phyloP scores from a whole-genome alignment of 306 rosid species.

The Gastrolobium bilobum region DNA sequence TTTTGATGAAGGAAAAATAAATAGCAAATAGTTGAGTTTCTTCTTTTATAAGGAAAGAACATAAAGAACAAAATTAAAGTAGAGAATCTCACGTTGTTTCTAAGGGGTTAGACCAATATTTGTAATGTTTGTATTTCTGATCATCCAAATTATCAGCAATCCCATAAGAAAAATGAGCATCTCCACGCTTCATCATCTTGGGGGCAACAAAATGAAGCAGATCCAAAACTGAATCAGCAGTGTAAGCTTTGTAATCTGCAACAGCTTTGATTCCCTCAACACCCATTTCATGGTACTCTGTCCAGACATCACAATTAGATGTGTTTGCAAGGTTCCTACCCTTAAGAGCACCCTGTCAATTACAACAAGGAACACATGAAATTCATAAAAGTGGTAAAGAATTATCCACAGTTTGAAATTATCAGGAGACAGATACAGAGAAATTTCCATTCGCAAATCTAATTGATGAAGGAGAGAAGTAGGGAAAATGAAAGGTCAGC shows the following conservation, averaged over 20 bases:
- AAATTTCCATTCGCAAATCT: not conserved
- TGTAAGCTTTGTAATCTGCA: conserved; percentile 75
- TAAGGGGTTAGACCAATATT: conserved; percentile 86
- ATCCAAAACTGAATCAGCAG: conserved; percentile 72
- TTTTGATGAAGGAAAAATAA: conserved; percentile 34
- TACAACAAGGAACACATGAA: conserved; percentile 42
- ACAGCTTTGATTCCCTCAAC: conserved; percentile 78
- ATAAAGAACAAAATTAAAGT: conserved; percentile 8
- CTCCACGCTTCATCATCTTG: conserved; percentile 86
- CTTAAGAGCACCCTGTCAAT: conserved; percentile 69
- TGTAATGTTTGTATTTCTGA: conserved; percentile 75
- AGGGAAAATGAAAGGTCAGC: conserved; percentile 13
- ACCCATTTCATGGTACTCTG: conserved; percentile 87
- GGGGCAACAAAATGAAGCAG: conserved; percentile 81
- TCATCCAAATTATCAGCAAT: conserved; percentile 84
- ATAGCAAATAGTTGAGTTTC: not conserved
- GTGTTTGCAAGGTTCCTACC: conserved; percentile 67
- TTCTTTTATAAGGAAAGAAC: conserved; percentile 10
- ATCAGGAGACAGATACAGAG: conserved; percentile 24
- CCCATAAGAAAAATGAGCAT: conserved; percentile 79
- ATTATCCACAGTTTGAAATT: conserved; percentile 10
- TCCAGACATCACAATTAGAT: conserved; percentile 82
- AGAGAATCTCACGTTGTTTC: conserved; percentile 76
- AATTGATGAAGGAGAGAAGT: conserved; percentile 14
- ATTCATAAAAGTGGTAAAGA: conserved; percentile 29